Evolutionary conservation across 2,329 filamentous ascomycete species (phyloP), one percentile per base, ranked within the genome.

Genomic region (Beauveria sp.): DNA sequence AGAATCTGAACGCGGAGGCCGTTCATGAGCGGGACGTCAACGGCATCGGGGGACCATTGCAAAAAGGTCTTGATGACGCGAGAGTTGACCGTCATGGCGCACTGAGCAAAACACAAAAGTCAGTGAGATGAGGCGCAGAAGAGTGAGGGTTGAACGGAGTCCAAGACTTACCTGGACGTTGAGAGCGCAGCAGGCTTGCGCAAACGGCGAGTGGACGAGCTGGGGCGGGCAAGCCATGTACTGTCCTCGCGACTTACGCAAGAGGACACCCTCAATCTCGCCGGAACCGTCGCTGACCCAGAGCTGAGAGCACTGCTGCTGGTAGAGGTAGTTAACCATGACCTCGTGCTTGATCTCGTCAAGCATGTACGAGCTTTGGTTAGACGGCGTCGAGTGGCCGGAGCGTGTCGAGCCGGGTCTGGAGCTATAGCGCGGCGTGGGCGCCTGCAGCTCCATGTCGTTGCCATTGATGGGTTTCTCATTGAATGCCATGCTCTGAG

Each of bases 251-350:
- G 79, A 71, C 69, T 90, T 91, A 65, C 88, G 82, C 53, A 92
- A 75, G 22, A 92, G 74, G 30, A 91, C 88, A 65, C 90, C 90
- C 71, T 92, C 89, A 6, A 85, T 73, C 65, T 87, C 83, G 14
- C 86, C 87, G 54, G 80, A 85, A 41, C 82, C 84, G 66, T 90
- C 86, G 37, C 84, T 84, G 22, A 91, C 85, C 89, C 89, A 92
- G 40, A 91, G 79, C 63, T 85, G 83, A 14, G 84, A 82, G 69
- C 87, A 91, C 74, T 91, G 88, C 70, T 92, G 88, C 72, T 92
- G 89, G 73, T 91, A 91, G 28, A 92, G 78, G 71, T 90, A 91
- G 74, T 90, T 91, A 63, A 90, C 88, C 88, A 92, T 92, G 63
- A 92, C 87, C 72, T 92, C 89, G 69, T 91, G 86, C 73, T 88